Evolutionary conservation across 106 monocot genomes (phyloP).

Genomic region (Agapanthus africanus): DNA sequence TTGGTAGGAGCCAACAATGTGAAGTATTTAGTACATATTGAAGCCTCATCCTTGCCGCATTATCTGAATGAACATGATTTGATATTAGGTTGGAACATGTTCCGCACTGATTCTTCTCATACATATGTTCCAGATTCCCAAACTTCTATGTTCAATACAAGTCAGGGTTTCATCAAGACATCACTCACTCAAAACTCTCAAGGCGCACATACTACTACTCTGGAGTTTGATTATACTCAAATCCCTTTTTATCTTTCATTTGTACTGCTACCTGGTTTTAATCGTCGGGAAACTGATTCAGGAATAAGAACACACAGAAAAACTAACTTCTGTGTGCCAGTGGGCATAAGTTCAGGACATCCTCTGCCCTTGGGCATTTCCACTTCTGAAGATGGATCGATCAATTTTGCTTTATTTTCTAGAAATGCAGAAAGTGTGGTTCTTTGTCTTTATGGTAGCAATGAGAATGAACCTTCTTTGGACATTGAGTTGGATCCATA

Average conservation of each 20-base stretch:
- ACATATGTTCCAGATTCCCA: slow-evolving; percentile 14
- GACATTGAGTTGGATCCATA: slow-evolving; percentile 79
- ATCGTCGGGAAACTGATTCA: slow-evolving; percentile 12
- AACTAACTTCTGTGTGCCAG: slow-evolving; percentile 68
- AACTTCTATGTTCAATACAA: not conserved
- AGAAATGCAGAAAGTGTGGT: slow-evolving; percentile 66
- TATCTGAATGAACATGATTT: slow-evolving; percentile 18
- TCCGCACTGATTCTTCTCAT: slow-evolving; percentile 42
- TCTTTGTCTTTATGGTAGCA: slow-evolving; percentile 51
- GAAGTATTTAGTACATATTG: slow-evolving; percentile 38
- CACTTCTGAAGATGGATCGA: slow-evolving; percentile 32
- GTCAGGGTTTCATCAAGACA: slow-evolving; percentile 12
- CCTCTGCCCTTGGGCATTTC: slow-evolving; percentile 70
- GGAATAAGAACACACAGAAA: slow-evolving; percentile 50
- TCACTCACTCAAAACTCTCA: slow-evolving; percentile 20
- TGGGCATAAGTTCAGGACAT: slow-evolving; percentile 50
- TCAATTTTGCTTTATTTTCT: slow-evolving; percentile 71
- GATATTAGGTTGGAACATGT: slow-evolving; percentile 47
- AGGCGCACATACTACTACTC: slow-evolving; percentile 14
- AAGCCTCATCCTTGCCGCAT: slow-evolving; percentile 42
- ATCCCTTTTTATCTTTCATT: slow-evolving; percentile 48
- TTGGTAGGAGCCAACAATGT: slow-evolving; percentile 23
- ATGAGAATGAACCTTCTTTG: slow-evolving; percentile 28
- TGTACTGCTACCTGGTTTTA: not conserved
- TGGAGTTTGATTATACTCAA: slow-evolving; percentile 42